These are phyloP conservation scores for Aureobasidium vineae DNA, from an alignment of 2,329 filamentous ascomycete species.

Conservation along the genomic window DNA sequence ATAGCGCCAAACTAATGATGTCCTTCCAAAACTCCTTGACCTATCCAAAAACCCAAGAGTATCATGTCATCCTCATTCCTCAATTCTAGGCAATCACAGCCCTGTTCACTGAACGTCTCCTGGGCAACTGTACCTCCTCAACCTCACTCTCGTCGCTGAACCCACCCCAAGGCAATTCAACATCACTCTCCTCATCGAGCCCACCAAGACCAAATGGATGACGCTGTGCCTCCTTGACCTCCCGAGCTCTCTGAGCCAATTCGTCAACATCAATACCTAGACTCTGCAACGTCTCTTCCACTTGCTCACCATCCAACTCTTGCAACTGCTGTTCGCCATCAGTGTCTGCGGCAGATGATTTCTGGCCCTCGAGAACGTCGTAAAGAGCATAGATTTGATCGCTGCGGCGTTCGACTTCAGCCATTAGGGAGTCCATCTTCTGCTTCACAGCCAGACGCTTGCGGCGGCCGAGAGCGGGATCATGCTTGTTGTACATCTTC, in stretches of 20 bases:
- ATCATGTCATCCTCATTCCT: conserved; percentile 7
- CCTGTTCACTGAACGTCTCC: not conserved
- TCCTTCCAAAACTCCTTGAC: not conserved
- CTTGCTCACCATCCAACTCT: conserved; percentile 35
- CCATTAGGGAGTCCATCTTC: conserved; percentile 61
- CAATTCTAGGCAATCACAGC: not conserved
- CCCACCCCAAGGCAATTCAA: conserved; percentile 24
- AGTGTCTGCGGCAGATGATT: conserved; percentile 55
- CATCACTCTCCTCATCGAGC: conserved; percentile 29
- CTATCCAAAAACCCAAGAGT: not conserved
- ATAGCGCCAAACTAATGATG: not conserved
- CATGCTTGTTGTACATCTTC: conserved; percentile 62
- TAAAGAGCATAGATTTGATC: conserved; percentile 80
- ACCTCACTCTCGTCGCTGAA: conserved; percentile 34
- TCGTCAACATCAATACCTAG: conserved; percentile 43
- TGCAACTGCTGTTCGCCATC: conserved; percentile 34
- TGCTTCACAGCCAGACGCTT: conserved; percentile 61
- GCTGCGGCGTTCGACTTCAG: conserved; percentile 67
- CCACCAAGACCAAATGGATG: conserved; percentile 29
- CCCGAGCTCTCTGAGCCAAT: conserved; percentile 25
- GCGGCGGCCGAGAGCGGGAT: conserved; percentile 64
- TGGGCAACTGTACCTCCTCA: conserved; percentile 27
- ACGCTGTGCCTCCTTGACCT: not conserved
- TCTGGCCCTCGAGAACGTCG: conserved; percentile 80
- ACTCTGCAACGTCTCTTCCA: conserved; percentile 46